phyloP scores from a whole-genome alignment of 2,329 filamentous ascomycete genomes.

The Fusarium keratoplasticum region DNA sequence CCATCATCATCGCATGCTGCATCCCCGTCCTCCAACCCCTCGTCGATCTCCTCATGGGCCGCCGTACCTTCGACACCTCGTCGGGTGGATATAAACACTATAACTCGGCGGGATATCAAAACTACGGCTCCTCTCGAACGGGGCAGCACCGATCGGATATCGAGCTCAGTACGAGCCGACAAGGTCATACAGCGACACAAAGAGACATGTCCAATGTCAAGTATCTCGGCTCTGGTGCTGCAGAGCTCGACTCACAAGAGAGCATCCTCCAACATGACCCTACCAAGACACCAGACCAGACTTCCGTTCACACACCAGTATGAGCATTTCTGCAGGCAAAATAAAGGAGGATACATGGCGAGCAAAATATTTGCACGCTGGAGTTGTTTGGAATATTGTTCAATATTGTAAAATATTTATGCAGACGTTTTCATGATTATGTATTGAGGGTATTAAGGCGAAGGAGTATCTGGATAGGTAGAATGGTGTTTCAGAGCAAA shows the following conservation, averaged over 20 bases:
- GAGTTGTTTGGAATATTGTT: not conserved
- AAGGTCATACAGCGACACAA: not conserved
- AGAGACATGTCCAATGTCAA: constrained; percentile 3
- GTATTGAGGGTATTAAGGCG: not conserved
- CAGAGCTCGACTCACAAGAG: constrained; percentile 22
- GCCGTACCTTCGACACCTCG: constrained; percentile 28
- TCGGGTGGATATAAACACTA: constrained; percentile 26
- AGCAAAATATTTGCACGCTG: no score
- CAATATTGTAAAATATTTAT: not conserved
- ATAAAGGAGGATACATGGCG: not conserved
- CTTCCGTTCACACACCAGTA: not conserved
- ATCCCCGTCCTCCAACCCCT: constrained; percentile 51
- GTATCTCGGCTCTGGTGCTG: constrained; percentile 13
- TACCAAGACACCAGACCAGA: not conserved
- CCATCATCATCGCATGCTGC: constrained; percentile 51
- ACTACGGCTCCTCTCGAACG: constrained; percentile 15
- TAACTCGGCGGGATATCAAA: constrained; percentile 19
- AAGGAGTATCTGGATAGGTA: not conserved
- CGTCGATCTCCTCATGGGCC: constrained; percentile 41
- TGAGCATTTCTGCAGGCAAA: not conserved
- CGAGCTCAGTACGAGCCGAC: constrained; percentile 10
- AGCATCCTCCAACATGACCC: constrained; percentile 15
- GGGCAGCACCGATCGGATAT: constrained; percentile 17
- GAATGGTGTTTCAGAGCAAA: not conserved
- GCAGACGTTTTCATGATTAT: not conserved